These are phyloP conservation scores for Neoscytalidium dimidiatum DNA, from an alignment of 2,329 filamentous ascomycete genomes.

Conservation along the genomic window DNA sequence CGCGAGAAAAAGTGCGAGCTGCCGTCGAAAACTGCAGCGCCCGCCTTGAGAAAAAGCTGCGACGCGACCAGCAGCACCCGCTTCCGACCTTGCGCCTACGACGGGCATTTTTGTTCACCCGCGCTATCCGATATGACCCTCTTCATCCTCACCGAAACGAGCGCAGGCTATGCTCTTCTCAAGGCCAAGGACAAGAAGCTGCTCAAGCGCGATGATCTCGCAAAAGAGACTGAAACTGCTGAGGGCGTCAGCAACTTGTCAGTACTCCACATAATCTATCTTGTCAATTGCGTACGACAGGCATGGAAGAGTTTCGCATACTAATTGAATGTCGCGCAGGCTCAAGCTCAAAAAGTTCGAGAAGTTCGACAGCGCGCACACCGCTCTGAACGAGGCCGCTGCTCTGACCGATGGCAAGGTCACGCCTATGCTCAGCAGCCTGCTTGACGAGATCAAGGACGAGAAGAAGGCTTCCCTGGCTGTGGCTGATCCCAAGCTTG, in stretches of 20 bases:
- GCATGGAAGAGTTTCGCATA: neutral
- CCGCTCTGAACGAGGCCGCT: conserved; percentile 86
- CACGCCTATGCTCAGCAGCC: conserved; percentile 76
- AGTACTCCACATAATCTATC: conserved; percentile 46
- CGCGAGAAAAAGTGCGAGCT: conserved; percentile 19
- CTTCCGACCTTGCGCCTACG: conserved; percentile 11
- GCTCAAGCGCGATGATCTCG: conserved; percentile 81
- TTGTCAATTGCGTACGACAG: neutral
- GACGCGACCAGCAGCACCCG: conserved; percentile 14
- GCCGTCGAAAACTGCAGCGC: conserved; percentile 14
- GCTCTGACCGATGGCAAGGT: conserved; percentile 92
- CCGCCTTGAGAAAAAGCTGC: conserved; percentile 19
- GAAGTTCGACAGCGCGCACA: conserved; percentile 93
- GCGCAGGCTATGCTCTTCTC: conserved; percentile 95
- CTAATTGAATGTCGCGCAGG: conserved; percentile 45
- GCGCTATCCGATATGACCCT: conserved; percentile 69
- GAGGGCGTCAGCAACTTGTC: conserved; percentile 87
- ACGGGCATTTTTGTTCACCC: conserved; percentile 14
- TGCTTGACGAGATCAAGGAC: conserved; percentile 89
- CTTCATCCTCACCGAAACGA: conserved; percentile 92
- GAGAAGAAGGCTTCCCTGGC: conserved; percentile 97
- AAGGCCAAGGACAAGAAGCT: conserved; percentile 99
- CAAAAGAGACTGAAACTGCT: conserved; percentile 72
- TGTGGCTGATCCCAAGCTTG: conserved; percentile 89
- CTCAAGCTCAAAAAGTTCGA: conserved; percentile 95